Evolutionary conservation across 148 eudicot genomes (phyloP), one percentile per base, ranked within the genome.

Genomic region (Bassia scoparia): DNA sequence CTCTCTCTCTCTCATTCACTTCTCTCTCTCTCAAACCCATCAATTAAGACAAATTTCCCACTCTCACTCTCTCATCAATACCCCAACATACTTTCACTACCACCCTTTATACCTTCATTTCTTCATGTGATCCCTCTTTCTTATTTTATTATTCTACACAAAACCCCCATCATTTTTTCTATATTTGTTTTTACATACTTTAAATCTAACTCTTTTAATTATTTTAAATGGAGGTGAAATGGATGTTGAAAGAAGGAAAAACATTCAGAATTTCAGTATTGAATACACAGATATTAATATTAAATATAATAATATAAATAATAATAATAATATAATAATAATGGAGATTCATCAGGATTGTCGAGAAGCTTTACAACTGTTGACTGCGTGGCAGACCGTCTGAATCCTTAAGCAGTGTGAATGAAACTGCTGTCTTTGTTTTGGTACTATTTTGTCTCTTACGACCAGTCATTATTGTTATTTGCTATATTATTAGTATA

Each of bases 311-410:
- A n/a, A n/a, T n/a, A n/a, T n/a, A n/a, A n/a, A n/a, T n/a, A n/a
- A n/a, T n/a, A n/a, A n/a, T n/a, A n/a, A n/a, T n/a, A n/a, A n/a
- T n/a, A n/a, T 35, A 65, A 83, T 80, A 68, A 83, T 61, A 70
- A 83, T 49, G 68, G 69, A 53, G 56, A 41, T n/a, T n/a, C n/a
- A 5, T 10, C 34, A 3, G 65, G 5, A 26, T 46, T 6, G 29
- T 27, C 73, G 84, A 59, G 84, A 78, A 44, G 33, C 8, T 26
- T 21, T 20, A 41, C 62, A 24, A 72, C 81, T 56, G 84, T 89
- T 61, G 99, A 96, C 68, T 92, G 96, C 80, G 87, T 70, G 99
- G 99, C 30, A 84, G 89, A 79, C 96, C 96, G 44, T 91, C 97
- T 20, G 74, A 84, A 61, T 84, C 84, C 14, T 49, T 65, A 80